Evolutionary conservation across 192 early-diverging fungal genomes (phyloP), one percentile per base, ranked within the genome.

Genomic region (Coemansia sp.): DNA sequence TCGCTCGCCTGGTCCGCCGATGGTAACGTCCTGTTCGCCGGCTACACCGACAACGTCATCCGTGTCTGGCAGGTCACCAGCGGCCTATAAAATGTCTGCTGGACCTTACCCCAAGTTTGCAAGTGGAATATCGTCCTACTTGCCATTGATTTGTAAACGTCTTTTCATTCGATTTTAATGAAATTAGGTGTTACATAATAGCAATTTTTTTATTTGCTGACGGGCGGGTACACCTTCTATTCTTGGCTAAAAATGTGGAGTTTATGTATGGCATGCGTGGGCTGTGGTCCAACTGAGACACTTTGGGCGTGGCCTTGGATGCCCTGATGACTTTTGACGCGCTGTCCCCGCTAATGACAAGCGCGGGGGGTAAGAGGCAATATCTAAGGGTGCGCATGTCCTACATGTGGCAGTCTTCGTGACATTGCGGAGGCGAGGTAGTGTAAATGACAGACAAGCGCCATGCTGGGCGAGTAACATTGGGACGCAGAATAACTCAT

Each of bases 1-100:
- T 96, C 95, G 80, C 88, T 99, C 59, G 95, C 95, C 81, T 99
- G 97, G 97, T 95, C 93, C 71, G 91, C 96, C 47, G 97, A 99
- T 86, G 97, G 97, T 82, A 90, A 92, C 84, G 95, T 95, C 50
- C 89, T 99, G 82, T 98, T 97, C 84, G 89, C 95, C 88, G 97
- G 97, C 69, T 99, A 97, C 94, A 93, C 95, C 68, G 97, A 96
- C 86, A 91, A 86, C 86, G 64, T 86, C 49, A 93, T 93, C 86
- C 88, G 90, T 64, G 92, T 94, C 72, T 93, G 91, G 91, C 85
- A 91, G 84, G 87, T 92, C 75, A 93, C 91, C 73, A 86, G 86
- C 76, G 74, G 76, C 74, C 40, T 79, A 57, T 84, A 79, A 84
- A 42, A 14, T 11, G 52, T 21, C 37, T 16, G 19, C 52, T 63